Conservation (phyloP, 495 filamentous ascomycete genomes). For the Aspergillus nidulans region DNA sequence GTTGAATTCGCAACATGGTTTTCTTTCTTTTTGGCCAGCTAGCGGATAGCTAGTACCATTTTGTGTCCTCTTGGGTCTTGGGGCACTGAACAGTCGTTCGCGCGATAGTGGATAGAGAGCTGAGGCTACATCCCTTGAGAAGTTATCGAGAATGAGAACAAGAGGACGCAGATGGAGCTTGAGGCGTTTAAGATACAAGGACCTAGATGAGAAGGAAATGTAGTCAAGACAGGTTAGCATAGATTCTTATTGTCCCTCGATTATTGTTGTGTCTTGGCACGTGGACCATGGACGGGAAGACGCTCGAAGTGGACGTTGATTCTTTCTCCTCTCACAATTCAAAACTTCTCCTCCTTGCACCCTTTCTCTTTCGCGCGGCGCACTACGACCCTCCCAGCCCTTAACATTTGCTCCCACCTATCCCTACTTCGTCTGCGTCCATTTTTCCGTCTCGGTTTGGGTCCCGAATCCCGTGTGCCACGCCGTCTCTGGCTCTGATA, state of each 20-base stretch:
- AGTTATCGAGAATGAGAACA: background rate
- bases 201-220: constrained; percentile 4
- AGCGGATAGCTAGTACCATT: background rate
- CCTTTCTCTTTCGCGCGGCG: background rate
- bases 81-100: background rate
- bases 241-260: constrained; percentile 10
- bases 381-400: constrained; percentile 5
- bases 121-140: background rate
- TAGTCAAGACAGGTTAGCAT: constrained; percentile 10
- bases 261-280: constrained; percentile 21
- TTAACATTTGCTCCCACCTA: background rate
- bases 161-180: background rate
- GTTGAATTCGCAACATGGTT: background rate
- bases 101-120: background rate
- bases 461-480: constrained; percentile 8
- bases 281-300: constrained; percentile 12
- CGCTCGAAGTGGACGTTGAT: constrained; percentile 11
- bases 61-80: background rate
- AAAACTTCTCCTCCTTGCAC: constrained; percentile 1
- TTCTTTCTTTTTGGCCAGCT: background rate
- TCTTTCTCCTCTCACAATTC: constrained; percentile 4
- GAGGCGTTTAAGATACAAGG: background rate
- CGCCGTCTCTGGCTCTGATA: constrained; percentile 14
- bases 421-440: background rate
- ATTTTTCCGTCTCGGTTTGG: constrained; percentile 1